phyloP scores from a whole-genome alignment of 257 asterid species.

The Jacaranda mimosifolia region DNA sequence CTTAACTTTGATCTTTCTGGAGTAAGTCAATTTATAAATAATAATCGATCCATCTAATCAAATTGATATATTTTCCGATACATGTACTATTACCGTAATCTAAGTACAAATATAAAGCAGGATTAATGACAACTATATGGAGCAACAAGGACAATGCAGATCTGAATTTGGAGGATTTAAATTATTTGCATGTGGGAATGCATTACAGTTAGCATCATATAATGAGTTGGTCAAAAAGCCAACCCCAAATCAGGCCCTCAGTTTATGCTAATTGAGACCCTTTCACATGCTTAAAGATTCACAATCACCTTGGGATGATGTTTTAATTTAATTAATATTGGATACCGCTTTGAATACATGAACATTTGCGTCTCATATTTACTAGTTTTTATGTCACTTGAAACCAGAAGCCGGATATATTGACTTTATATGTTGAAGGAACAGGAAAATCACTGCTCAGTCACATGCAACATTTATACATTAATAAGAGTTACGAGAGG shows the following conservation, averaged over 20 bases:
- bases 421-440: constrained; percentile 15
- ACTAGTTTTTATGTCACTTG: constrained; percentile 14
- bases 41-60: no score
- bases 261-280: constrained; percentile 27
- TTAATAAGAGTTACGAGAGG: background rate
- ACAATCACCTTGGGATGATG: constrained; percentile 27
- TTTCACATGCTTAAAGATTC: constrained; percentile 42
- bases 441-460: background rate
- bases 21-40: no score
- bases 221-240: constrained; percentile 13
- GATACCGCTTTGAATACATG: background rate
- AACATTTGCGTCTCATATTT: background rate
- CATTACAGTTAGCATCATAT: background rate
- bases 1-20: no score
- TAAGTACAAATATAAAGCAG: no score
- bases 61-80: no score
- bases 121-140: no score
- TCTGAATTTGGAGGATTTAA: background rate
- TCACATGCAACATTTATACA: constrained; percentile 23
- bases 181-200: constrained; percentile 8
- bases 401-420: constrained; percentile 14
- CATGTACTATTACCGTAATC: no score
- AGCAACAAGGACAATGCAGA: background rate
- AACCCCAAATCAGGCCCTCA: constrained; percentile 29
- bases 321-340: background rate